Evolutionary conservation across 2,329 filamentous ascomycete species (phyloP), one percentile per base, ranked within the genome.

Genomic region (Exophiala dermatitidis): DNA sequence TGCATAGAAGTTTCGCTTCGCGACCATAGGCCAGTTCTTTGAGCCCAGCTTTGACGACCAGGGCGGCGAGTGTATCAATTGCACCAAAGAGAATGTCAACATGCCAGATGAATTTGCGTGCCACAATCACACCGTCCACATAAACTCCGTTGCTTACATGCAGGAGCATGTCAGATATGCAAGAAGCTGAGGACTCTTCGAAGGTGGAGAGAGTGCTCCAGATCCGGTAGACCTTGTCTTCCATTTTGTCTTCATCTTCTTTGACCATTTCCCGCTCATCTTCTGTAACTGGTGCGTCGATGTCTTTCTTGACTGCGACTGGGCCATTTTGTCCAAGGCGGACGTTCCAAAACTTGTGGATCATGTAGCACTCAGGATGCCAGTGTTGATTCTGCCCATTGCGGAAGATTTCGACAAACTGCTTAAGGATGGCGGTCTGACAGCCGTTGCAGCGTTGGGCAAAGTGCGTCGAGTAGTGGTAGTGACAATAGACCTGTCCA

Each of bases 321-420:
- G 83, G 77, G 38, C 78, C 77, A 7, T 80, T 76, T 29, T 83
- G 78, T 7, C 83, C 82, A 36, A 98, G 76, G 48, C 93, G 84
- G 55, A 98, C 93, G 67, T 97, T 98, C 93, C 93, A 98, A 71
- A 97, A 98, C 67, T 98, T 98, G 74, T 98, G 93, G 59, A 98
- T 98, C 93, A 98, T 98, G 72, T 98, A 98, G 71, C 93, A 98
- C 71, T 98, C 93, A 1, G 93, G 93, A 68, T 98, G 93, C 93
- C 93, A 98, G 69, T 98, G 93, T 67, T 98, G 93, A 67, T 97
- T 96, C 68, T 95, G 88, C 1, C 91, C 91, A 70, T 97, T 97
- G 63, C 93, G 85, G 72, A 90, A 98, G 57, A 98, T 97, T 71
- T 98, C 93, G 57, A 98, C 93, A 69, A 98, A 98, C 69, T 98